These are phyloP conservation scores for Rhynchosporium secalis DNA, from an alignment of 2,329 filamentous ascomycete species.

Conservation along the genomic window DNA sequence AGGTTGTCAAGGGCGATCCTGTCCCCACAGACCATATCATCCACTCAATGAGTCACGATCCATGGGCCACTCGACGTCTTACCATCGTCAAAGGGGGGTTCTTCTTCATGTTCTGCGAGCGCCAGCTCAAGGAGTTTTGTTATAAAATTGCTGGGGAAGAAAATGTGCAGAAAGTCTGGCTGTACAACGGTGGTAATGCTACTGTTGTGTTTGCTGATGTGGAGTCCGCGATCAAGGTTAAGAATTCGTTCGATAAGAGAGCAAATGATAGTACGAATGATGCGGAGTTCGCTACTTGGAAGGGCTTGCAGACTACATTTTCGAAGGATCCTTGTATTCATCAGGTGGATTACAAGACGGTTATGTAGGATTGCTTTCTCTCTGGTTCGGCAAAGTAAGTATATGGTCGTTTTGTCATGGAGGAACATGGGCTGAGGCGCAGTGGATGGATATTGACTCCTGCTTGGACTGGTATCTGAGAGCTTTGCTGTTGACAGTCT, in stretches of 20 bases:
- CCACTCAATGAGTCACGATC: constrained; percentile 30
- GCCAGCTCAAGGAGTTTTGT: constrained; percentile 30
- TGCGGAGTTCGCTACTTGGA: constrained; percentile 26
- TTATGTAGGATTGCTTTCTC: constrained; percentile 15
- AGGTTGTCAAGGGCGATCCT: constrained; percentile 31
- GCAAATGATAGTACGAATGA: constrained; percentile 9
- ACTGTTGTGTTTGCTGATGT: constrained; percentile 39
- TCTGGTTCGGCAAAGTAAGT: background rate
- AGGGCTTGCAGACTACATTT: constrained; percentile 32
- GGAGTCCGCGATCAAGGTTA: constrained; percentile 32
- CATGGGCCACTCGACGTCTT: constrained; percentile 34
- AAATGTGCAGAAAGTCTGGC: constrained; percentile 33
- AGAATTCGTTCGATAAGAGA: constrained; percentile 32
- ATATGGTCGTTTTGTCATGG: background rate
- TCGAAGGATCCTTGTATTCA: constrained; percentile 35
- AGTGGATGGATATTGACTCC: background rate
- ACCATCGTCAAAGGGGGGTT: constrained; percentile 38
- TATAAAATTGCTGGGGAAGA: constrained; percentile 32
- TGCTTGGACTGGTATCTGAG: background rate
- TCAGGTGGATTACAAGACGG: constrained; percentile 28
- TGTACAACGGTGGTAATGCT: constrained; percentile 40
- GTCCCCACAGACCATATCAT: constrained; percentile 32
- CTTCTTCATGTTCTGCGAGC: constrained; percentile 36
- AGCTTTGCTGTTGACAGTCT: background rate
- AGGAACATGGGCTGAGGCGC: background rate